These are phyloP conservation scores for Candolleomyces eurysporus DNA, from an alignment of 768 basidiomycete species.

Conservation along the genomic window DNA sequence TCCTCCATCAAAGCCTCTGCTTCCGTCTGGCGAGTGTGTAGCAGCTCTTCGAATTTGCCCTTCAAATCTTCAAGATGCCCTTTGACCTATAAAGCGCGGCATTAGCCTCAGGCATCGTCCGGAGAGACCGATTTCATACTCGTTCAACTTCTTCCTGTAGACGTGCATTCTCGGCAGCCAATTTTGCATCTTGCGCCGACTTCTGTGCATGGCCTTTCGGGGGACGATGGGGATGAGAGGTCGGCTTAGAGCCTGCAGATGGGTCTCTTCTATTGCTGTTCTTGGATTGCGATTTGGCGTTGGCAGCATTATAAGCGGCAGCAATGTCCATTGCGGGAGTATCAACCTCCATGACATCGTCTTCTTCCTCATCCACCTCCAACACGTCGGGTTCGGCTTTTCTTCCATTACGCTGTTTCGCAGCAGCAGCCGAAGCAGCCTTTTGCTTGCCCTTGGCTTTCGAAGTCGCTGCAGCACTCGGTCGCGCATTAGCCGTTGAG, in stretches of 20 bases:
- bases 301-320: conserved; percentile 14
- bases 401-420: conserved; percentile 7
- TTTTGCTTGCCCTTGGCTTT: conserved; percentile 16
- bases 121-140: conserved; percentile 7
- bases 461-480: neutral
- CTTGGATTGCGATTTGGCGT: conserved; percentile 8
- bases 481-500: neutral
- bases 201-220: neutral
- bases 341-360: conserved; percentile 15
- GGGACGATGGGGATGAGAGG: neutral
- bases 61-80: conserved; percentile 46
- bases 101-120: neutral
- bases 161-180: conserved; percentile 8
- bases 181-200: conserved; percentile 7
- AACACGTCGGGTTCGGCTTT: conserved; percentile 24
- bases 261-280: conserved; percentile 9
- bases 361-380: conserved; percentile 13
- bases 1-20: conserved; percentile 55
- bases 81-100: conserved; percentile 30
- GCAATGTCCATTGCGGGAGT: conserved; percentile 19
- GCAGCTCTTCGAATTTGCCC: conserved; percentile 57
- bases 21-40: conserved; percentile 60
- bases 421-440: conserved; percentile 6
- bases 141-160: conserved; percentile 14
- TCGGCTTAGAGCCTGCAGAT: conserved; percentile 1